These are phyloP conservation scores for Boletus pseudopeckii DNA, from an alignment of 768 basidiomycete genomes.

Conservation along the genomic window DNA sequence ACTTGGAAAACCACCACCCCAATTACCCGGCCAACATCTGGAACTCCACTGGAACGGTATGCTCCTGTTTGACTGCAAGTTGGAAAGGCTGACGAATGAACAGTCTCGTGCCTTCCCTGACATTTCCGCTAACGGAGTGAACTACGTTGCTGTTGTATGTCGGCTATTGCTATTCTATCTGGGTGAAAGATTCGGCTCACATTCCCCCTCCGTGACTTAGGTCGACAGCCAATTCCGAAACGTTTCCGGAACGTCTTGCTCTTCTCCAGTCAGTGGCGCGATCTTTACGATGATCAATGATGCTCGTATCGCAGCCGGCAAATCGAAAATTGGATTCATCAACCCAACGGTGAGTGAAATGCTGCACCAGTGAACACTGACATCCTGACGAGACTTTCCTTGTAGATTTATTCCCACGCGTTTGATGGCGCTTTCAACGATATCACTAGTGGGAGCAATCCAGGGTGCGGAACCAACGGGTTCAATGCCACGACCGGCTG, in stretches of 20 bases:
- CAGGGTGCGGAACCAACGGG: constrained; percentile 28
- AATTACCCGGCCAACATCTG: constrained; percentile 21
- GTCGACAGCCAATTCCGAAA: constrained; percentile 33
- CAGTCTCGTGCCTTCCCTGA: constrained; percentile 37
- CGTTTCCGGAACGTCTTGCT: constrained; percentile 34
- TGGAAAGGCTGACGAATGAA: constrained; percentile 31
- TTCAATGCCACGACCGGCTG: constrained; percentile 24
- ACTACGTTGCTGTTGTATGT: constrained; percentile 24
- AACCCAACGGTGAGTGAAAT: constrained; percentile 43
- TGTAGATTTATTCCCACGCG: constrained; percentile 16
- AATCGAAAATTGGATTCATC: constrained; percentile 39
- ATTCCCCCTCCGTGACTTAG: constrained; percentile 13
- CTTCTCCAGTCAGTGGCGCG: constrained; percentile 30
- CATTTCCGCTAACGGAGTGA: constrained; percentile 36
- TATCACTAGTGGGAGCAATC: constrained; percentile 21
- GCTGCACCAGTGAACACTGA: constrained; percentile 5
- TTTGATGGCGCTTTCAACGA: constrained; percentile 20
- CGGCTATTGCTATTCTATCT: neutral
- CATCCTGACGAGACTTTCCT: neutral
- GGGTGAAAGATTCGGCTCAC: too few relatives aligned
- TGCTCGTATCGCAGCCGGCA: constrained; percentile 31
- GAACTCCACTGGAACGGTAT: constrained; percentile 27
- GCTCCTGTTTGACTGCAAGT: constrained; percentile 13
- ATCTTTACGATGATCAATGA: constrained; percentile 38
- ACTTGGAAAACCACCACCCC: constrained; percentile 30